Conservation (phyloP, 768 basidiomycete genomes). For the Cantharellus anzutake region DNA sequence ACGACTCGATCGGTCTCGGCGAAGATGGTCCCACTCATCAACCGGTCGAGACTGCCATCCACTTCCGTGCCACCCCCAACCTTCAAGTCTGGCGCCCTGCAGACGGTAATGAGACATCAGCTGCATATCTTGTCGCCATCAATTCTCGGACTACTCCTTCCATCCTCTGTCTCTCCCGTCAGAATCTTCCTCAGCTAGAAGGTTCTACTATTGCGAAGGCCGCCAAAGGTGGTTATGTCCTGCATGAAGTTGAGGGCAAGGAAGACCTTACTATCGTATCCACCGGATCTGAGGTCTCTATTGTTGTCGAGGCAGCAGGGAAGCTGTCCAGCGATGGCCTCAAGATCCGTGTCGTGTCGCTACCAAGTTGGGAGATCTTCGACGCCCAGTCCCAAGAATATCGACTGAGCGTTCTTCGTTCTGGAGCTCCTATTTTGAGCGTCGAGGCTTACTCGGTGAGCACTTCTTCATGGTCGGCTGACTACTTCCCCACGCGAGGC, state of each 20-base stretch:
- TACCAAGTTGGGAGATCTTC: slow-evolving; percentile 83
- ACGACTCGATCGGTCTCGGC: slow-evolving; percentile 84
- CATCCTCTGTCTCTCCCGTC: slow-evolving; percentile 62
- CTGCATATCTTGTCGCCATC: slow-evolving; percentile 68
- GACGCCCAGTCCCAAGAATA: slow-evolving; percentile 68
- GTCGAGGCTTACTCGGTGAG: slow-evolving; percentile 51
- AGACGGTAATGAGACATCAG: slow-evolving; percentile 95
- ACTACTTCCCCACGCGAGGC: too few relatives aligned
- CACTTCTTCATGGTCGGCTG: slow-evolving; percentile 55
- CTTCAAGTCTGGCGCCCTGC: slow-evolving; percentile 84
- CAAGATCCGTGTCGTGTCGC: slow-evolving; percentile 64
- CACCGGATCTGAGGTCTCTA: slow-evolving; percentile 74
- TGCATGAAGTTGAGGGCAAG: slow-evolving; percentile 44
- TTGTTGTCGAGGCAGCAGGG: slow-evolving; percentile 72
- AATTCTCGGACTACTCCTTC: slow-evolving; percentile 62
- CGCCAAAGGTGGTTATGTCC: slow-evolving; percentile 69
- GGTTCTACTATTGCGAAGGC: slow-evolving; percentile 74
- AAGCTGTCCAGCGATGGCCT: slow-evolving; percentile 59
- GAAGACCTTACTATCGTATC: slow-evolving; percentile 83
- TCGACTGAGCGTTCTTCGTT: slow-evolving; percentile 65
- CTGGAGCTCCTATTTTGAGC: slow-evolving; percentile 76
- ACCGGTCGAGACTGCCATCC: slow-evolving; percentile 75
- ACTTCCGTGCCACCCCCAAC: slow-evolving; percentile 81
- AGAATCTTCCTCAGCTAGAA: slow-evolving; percentile 87
- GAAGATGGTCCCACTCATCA: slow-evolving; percentile 96